Conservation (phyloP, 441 rosid species). For the Macaranga tanarius region DNA sequence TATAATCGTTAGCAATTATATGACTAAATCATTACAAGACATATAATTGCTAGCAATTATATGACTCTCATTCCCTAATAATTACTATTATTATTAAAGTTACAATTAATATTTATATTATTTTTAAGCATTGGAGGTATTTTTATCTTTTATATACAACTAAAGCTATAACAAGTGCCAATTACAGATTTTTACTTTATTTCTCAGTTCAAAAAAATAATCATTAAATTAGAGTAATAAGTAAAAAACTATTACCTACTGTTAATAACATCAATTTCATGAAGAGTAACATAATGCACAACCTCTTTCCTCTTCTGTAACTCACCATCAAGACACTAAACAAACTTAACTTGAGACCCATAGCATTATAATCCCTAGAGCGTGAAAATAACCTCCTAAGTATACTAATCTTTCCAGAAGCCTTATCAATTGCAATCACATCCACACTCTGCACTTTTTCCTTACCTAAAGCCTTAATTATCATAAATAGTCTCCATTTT, state of each 20-base stretch:
- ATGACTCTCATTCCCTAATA: too few relatives aligned
- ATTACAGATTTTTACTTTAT: too few relatives aligned
- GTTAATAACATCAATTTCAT: constrained; percentile 95
- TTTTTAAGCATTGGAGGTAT: too few relatives aligned
- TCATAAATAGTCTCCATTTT: constrained; percentile 95
- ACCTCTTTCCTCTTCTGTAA: constrained; percentile 95
- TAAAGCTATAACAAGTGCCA: background rate
- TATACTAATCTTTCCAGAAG: constrained; percentile 80
- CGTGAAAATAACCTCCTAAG: constrained; percentile 87
- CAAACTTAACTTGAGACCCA: constrained; percentile 93
- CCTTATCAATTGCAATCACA: constrained; percentile 84
- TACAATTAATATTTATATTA: too few relatives aligned
- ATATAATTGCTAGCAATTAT: too few relatives aligned
- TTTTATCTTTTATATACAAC: too few relatives aligned
- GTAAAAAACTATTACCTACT: constrained; percentile 56
- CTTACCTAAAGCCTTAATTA: constrained; percentile 84
- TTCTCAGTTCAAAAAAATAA: too few relatives aligned
- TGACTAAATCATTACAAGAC: too few relatives aligned
- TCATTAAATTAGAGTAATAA: too few relatives aligned
- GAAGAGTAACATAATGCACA: constrained; percentile 92
- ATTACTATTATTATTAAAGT: too few relatives aligned
- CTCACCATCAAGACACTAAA: constrained; percentile 96
- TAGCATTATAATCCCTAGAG: constrained; percentile 91
- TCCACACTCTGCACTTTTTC: constrained; percentile 96
- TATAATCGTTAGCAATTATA: too few relatives aligned